A percentile compares a stretch with the other conserved stretches of the same genome.
Conservation (phyloP, 176 grass and related monocot genomes). For the Poa pratensis region DNA sequence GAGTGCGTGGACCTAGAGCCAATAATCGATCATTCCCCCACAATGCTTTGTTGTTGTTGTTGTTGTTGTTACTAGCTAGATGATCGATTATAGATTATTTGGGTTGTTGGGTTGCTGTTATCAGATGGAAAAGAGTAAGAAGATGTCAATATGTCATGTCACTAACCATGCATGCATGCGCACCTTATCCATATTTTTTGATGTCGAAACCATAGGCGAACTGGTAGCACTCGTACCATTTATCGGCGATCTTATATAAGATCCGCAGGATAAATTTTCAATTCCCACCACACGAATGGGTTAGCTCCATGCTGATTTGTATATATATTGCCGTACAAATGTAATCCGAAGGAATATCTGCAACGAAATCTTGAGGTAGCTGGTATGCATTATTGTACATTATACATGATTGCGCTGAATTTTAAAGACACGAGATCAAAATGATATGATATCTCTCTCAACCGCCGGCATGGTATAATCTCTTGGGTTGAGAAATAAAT, state of each 20-base stretch:
- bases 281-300: neutral
- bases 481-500: neutral
- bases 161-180: neutral
- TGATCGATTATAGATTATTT: neutral
- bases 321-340: neutral
- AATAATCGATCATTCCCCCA: neutral
- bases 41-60: neutral
- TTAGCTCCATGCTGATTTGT: neutral
- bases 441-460: neutral
- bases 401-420: neutral
- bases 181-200: neutral
- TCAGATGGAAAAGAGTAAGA: neutral
- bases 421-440: neutral
- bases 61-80: neutral
- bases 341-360: neutral
- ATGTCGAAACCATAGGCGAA: too few relatives aligned
- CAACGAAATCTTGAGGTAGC: neutral
- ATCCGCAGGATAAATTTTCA: neutral
- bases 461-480: neutral
- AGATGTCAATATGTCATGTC: conserved; percentile 23
- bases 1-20: conserved; percentile 8
- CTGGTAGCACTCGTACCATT: too few relatives aligned
- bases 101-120: neutral
- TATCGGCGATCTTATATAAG: too few relatives aligned
- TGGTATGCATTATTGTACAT: neutral